Evolutionary conservation across 2,329 filamentous ascomycete genomes (phyloP).

Genomic region (Sarocladiaceae sp.): DNA sequence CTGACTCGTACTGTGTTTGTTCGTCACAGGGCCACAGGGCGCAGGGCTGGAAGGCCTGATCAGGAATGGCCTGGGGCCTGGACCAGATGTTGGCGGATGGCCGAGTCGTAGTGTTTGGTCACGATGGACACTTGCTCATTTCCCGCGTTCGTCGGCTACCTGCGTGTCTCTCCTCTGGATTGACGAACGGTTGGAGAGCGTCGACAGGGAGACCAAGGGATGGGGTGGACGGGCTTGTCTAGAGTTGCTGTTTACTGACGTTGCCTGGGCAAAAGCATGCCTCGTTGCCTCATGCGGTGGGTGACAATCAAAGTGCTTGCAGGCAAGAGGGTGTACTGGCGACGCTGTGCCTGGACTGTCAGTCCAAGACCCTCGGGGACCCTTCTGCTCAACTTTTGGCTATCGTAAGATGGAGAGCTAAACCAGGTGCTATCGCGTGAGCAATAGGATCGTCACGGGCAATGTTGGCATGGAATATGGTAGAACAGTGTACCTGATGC

Average conservation of each 20-base stretch:
- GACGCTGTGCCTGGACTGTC: not conserved
- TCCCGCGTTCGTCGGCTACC: conserved; percentile 1
- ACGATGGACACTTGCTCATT: conserved; percentile 14
- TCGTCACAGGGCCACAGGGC: not conserved
- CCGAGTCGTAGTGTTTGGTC: conserved; percentile 11
- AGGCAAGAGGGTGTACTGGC: not conserved
- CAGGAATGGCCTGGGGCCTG: not conserved
- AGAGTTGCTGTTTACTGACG: not conserved
- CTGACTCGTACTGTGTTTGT: conserved; percentile 4
- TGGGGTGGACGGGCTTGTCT: too few species aligned
- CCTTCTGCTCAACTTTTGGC: too few species aligned
- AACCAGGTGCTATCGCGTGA: too few species aligned
- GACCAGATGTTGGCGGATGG: conserved; percentile 5
- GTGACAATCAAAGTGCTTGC: conserved; percentile 2
- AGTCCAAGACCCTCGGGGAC: not conserved
- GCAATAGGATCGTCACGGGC: not conserved
- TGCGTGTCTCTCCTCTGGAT: conserved; percentile 4
- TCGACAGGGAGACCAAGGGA: not conserved
- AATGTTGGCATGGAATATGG: not conserved
- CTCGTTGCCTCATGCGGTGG: not conserved
- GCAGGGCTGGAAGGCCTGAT: conserved; percentile 1
- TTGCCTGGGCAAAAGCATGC: not conserved
- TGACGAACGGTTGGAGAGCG: not conserved
- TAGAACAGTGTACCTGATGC: conserved; percentile 1
- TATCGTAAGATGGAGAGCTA: too few species aligned